A percentile compares a stretch with the other conserved stretches of the same genome.
Conservation (phyloP, 1,139 yeast species). For the Eremothecium coryli region DNA sequence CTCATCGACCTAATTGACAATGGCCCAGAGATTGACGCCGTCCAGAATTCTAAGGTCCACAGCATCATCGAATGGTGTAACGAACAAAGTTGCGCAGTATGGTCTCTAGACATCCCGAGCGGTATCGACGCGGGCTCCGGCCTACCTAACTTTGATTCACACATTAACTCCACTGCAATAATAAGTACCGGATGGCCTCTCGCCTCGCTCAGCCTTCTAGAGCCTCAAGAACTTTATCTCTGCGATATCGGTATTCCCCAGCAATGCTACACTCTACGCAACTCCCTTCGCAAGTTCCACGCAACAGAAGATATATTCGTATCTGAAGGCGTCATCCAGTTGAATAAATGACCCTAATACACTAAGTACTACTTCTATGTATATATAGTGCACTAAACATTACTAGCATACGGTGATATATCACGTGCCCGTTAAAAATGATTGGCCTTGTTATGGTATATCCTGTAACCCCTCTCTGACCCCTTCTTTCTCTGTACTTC, state of each 20-base stretch:
- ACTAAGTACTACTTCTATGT: neutral
- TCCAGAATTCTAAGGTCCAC: slow-evolving; percentile 15
- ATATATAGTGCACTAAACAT: no score
- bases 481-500: no score
- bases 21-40: slow-evolving; percentile 23
- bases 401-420: no score
- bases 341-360: slow-evolving; percentile 1
- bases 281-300: slow-evolving; percentile 27
- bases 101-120: slow-evolving; percentile 74
- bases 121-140: slow-evolving; percentile 87
- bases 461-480: no score
- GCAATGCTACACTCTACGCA: slow-evolving; percentile 23
- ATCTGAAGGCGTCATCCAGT: slow-evolving; percentile 18
- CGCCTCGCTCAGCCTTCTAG: slow-evolving; percentile 46
- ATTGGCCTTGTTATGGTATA: no score
- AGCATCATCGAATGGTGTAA: slow-evolving; percentile 61
- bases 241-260: slow-evolving; percentile 70
- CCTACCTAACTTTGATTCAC: slow-evolving; percentile 30
- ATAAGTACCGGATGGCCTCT: slow-evolving; percentile 70
- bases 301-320: slow-evolving; percentile 22
- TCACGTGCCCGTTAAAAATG: no score
- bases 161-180: slow-evolving; percentile 34
- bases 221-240: slow-evolving; percentile 33
- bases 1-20: slow-evolving; percentile 42
- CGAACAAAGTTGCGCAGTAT: slow-evolving; percentile 37